These are phyloP conservation scores for Acanthamoeba rhysodes DNA, from an alignment of 208 protist genomes.

Conservation along the genomic window DNA sequence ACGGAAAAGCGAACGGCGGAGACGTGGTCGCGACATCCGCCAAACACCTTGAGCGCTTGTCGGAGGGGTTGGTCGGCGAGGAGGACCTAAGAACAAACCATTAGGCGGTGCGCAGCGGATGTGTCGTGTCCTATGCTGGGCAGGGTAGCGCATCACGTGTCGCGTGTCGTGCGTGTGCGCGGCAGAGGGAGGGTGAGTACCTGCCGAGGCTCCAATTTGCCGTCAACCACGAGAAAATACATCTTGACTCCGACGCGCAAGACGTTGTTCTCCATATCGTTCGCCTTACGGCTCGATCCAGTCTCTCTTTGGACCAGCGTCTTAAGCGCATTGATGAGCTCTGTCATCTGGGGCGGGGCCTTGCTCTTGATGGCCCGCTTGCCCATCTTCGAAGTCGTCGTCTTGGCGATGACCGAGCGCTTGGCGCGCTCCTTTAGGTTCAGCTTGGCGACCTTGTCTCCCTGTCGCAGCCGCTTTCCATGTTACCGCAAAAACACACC, in stretches of 20 bases:
- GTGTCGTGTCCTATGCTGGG: too few species aligned
- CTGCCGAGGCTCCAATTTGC: background rate
- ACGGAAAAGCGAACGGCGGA: slow-evolving; percentile 2
- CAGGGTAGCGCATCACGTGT: background rate
- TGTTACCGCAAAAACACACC: too few species aligned
- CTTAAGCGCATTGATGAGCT: slow-evolving; percentile 41
- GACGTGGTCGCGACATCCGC: background rate
- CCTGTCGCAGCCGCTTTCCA: background rate
- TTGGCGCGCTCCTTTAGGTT: slow-evolving; percentile 10
- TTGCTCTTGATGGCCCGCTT: slow-evolving; percentile 52
- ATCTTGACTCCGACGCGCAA: slow-evolving; percentile 31
- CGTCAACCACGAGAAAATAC: slow-evolving; percentile 13
- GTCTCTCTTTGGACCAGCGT: slow-evolving; percentile 36
- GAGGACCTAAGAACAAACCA: background rate
- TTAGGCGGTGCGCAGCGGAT: too few species aligned
- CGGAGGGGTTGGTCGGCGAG: slow-evolving; percentile 12
- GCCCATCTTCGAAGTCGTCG: slow-evolving; percentile 44
- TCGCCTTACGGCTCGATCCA: background rate
- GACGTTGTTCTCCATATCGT: slow-evolving; percentile 46
- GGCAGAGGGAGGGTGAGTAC: background rate
- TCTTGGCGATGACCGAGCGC: background rate
- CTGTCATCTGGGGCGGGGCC: background rate
- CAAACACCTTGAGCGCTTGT: slow-evolving; percentile 17
- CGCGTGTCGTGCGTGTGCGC: too few species aligned
- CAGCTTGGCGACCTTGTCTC: background rate